Conservation (phyloP, 306 rosid genomes). For the Senna siamea region DNA sequence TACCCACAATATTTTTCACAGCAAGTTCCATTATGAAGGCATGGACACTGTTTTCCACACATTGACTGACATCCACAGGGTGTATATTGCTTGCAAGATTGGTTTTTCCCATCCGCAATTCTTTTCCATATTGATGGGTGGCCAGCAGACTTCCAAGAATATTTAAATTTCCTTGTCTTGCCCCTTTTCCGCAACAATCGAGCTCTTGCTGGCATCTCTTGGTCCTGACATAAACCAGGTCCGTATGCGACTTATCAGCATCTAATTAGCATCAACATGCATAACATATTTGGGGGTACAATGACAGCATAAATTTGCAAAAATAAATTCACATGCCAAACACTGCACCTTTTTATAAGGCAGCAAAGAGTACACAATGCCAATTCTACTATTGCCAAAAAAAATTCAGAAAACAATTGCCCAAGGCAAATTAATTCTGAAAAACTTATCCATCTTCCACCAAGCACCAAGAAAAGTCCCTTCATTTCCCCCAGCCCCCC, state of each 20-base stretch:
- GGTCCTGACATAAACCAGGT: conserved; percentile 57
- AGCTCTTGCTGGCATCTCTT: conserved; percentile 74
- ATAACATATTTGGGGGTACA: conserved; percentile 23
- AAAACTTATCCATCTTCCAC: conserved; percentile 7
- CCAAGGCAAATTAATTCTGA: background rate
- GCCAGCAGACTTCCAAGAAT: conserved; percentile 91
- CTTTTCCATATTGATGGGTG: conserved; percentile 93
- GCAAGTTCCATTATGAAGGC: conserved; percentile 83
- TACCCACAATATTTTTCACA: conserved; percentile 98
- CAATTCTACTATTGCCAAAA: conserved; percentile 6
- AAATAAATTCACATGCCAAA: conserved; percentile 4
- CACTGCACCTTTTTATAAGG: background rate
- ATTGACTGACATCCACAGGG: conserved; percentile 92
- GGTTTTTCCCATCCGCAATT: conserved; percentile 92
- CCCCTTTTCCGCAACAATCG: conserved; percentile 85
- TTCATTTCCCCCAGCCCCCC: background rate
- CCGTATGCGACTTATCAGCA: conserved; percentile 28
- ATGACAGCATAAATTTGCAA: conserved; percentile 24
- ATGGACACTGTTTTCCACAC: conserved; percentile 91
- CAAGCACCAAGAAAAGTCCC: conserved; percentile 19
- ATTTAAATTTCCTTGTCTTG: conserved; percentile 83
- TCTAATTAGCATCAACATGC: conserved; percentile 19
- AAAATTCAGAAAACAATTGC: conserved; percentile 24
- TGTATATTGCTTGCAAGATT: conserved; percentile 79
- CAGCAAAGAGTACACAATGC: conserved; percentile 21